Evolutionary conservation across 495 filamentous ascomycete species (phyloP).

Genomic region (Xylaria telfairii): DNA sequence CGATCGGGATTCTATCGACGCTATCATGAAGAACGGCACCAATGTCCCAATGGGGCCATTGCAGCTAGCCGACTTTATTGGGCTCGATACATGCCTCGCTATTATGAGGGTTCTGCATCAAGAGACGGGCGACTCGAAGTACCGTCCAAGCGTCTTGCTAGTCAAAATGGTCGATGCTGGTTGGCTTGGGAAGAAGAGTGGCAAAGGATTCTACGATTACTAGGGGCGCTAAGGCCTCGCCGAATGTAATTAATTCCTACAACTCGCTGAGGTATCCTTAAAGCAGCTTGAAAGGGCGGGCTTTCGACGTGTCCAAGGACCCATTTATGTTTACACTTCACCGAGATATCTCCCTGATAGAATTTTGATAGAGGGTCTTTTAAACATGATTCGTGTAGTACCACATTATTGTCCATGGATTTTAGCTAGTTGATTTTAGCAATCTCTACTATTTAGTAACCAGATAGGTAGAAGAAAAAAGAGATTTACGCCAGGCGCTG

Average conservation of each 20-base stretch:
- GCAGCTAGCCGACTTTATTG: constrained; percentile 95
- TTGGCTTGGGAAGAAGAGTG: constrained; percentile 96
- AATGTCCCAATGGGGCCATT: constrained; percentile 98
- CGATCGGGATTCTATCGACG: constrained; percentile 86
- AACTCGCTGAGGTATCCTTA: neutral
- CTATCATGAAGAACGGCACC: constrained; percentile 98
- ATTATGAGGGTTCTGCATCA: constrained; percentile 96
- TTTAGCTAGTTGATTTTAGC: neutral
- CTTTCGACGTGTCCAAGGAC: neutral
- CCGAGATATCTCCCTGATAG: neutral
- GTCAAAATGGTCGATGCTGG: constrained; percentile 97
- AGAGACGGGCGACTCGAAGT: constrained; percentile 95
- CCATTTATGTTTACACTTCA: neutral
- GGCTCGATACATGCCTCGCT: constrained; percentile 91
- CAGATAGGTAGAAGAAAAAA: neutral
- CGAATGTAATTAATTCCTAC: neutral
- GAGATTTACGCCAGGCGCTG: constrained; percentile 3
- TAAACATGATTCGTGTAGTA: neutral
- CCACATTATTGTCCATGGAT: neutral
- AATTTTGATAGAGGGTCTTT: neutral
- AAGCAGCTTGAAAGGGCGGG: neutral
- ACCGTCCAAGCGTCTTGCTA: constrained; percentile 83
- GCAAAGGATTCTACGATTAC: constrained; percentile 96
- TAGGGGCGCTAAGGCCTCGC: constrained; percentile 22
- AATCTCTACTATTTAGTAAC: neutral